These are phyloP conservation scores for Seiridium unicorne DNA, from an alignment of 2,329 filamentous ascomycete genomes.

Conservation along the genomic window DNA sequence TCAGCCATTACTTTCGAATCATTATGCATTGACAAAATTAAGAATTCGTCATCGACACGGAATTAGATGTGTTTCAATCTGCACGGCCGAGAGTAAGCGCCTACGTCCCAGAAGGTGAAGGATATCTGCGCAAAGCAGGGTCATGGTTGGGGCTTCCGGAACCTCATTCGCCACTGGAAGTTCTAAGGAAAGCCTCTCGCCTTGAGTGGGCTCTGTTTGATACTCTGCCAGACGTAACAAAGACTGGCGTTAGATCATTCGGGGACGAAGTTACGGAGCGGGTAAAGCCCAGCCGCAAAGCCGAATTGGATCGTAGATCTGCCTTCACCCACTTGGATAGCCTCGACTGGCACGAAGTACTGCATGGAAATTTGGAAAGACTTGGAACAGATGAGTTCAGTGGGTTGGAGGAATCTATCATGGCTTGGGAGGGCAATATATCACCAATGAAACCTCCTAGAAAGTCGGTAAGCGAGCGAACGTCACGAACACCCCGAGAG, in stretches of 20 bases:
- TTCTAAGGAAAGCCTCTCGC: neutral
- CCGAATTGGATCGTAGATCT: neutral
- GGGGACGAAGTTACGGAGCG: neutral
- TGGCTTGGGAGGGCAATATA: neutral
- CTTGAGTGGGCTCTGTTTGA: neutral
- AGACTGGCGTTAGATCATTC: neutral
- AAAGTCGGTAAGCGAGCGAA: neutral
- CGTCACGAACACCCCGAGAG: neutral
- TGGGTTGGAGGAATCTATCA: neutral
- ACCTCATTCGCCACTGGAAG: neutral
- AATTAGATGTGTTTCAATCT: neutral
- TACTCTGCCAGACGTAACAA: neutral
- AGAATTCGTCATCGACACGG: neutral
- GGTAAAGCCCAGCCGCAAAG: neutral
- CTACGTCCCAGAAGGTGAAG: neutral
- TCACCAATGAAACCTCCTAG: neutral
- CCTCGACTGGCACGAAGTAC: neutral
- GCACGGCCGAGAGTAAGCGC: neutral
- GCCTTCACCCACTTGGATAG: neutral
- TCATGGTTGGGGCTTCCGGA: conserved; percentile 1
- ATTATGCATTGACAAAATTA: neutral
- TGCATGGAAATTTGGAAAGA: neutral
- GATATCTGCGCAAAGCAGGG: neutral
- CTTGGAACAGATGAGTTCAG: neutral
- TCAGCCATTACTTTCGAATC: neutral